Base-by-base conservation (phyloP, 2,329 filamentous ascomycete species). In the Fusarium ambrosium region DNA sequence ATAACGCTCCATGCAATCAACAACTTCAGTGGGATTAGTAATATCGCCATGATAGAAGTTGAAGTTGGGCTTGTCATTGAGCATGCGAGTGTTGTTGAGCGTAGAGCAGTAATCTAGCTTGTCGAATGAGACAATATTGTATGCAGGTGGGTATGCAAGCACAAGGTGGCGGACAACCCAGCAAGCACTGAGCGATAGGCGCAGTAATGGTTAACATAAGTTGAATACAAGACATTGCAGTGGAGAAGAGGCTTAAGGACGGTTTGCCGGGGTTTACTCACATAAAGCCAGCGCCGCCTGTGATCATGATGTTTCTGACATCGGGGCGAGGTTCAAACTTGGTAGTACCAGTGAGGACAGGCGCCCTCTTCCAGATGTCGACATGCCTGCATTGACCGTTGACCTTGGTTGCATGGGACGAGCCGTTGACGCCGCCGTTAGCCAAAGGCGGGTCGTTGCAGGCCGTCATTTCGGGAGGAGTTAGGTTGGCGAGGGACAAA, bases 251-350 rank as follows among this genome's bases (percentile, higher is more conserved):
- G 13, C 29, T 16, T 7, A 29, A 45, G 43, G 18, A 24, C n/a
- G 6, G 71, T 64, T 70, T 34, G 62, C 62, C 39, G 43, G 53
- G 65, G 51, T 43, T 29, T 68, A 83, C 92, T 83, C 86, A 95
- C 93, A 96, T 95, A 86, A 97, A 97, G 77, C 94, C 94, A 72
- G 93, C 94, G 64, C 94, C 94, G 60, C 94, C 94, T 22, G 94
- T 96, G 73, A 97, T 89, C 88, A 96, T 92, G 78, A 96, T 95
- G 80, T 95, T 95, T 82, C 90, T 92, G 64, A 94, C 91, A 82
- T 93, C 91, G 27, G 88, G 85, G 6, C 92, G 85, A 51, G 93
- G 91, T 79, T 92, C 89, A 76, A 93, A 95, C 74, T 89, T 91
- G 70, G 92, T 94, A 75, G 87, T 91, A 39, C 93, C 93, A 13